Base-by-base conservation (phyloP, 495 filamentous ascomycete species). In the Hapsidospora chrysogenum region DNA sequence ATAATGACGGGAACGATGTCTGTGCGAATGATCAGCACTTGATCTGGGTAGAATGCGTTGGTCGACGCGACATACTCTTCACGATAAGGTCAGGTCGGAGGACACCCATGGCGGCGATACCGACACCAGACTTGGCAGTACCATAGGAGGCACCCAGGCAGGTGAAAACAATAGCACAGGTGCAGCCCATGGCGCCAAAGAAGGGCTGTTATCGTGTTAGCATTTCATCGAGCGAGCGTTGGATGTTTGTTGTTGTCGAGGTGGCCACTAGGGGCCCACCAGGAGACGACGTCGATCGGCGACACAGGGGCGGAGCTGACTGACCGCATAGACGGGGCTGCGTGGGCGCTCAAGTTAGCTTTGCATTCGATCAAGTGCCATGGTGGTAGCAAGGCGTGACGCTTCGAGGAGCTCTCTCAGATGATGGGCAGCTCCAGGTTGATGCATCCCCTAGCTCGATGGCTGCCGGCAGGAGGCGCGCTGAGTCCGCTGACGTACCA, bases 1-100 rank as follows among this genome's bases (percentile, higher is more conserved):
- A 99, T 99, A 73, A 99, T 92, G 61, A 97, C 89, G 52, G 89
- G 89, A 40, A 97, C 85, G 54, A 97, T 93, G 70, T 96, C 89
- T 97, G 44, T 14, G 6, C 2, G 8, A 14, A 22, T 38, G 3
- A 10, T 57, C 41, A 58, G 50, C 36, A 22, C 26, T 33, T n/a
- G 26, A 22, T 15, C 29, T 7, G 7, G 7, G 23, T 26, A 26
- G 7, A 26, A 26, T 26, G 23, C n/a, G 7, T 26, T 26, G 7
- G 23, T 26, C 7, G 23, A n/a, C 7, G 7, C 5, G 29, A 66
- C 81, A 42, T 78, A 96, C 92, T 99, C 79, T 93, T 96, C 52
- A 99, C 89, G 61, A 95, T 95, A 63, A 99, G 66, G 58, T 99
- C 89, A 53, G 89, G 89, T 54, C 89, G 70, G 48, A 99, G 69